Evolutionary conservation across 805 yeast genomes (phyloP), one percentile per base, ranked within the genome.

Genomic region (Ogataea degrootiae): DNA sequence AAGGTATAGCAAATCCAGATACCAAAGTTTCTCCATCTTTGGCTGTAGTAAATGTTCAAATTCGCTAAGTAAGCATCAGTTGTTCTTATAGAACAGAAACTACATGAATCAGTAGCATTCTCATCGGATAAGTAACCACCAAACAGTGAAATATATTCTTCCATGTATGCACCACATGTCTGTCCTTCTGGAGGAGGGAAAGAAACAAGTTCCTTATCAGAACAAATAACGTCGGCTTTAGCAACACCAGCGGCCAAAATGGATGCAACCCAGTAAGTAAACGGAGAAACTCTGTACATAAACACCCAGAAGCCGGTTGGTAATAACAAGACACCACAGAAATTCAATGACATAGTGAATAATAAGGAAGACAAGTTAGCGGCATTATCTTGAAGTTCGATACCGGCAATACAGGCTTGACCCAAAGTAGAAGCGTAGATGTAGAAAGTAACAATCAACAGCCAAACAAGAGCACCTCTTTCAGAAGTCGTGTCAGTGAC

Each of bases 311-410:
- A 87, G n/a, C 88, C 80, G 17, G 70, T 60, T 39, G 80, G 76
- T 22, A 78, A 70, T 15, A 77, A 80, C 69, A 87, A 69, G 39
- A 84, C 87, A 74, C 96, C 96, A 74, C 89, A 84, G 78, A 86
- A 85, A 46, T 77, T 76, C 67, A 87, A 69, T 37, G 80, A 71
- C 73, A 83, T 66, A 2, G 85, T 79, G 65, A 80, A 83, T 51
- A 82, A 59, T 56, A 85, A 58, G 35, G 77, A 69, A 1, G 79
- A 75, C 47, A 81, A 50, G 55, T 82, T 80, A 50, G 85, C 87
- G 42, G 87, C 90, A 56, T 81, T 79, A 46, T 78, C 83, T 23
- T 74, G 21, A 19, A 19, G 53, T 47, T 82, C 82, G 42, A 74
- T 69, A 58, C 83, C 84, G 1, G 89, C 82, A 48, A 82, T 71